Evolutionary conservation across 202 grass and related monocot genomes (phyloP).

Genomic region (Dendrocalamus latiflorus): DNA sequence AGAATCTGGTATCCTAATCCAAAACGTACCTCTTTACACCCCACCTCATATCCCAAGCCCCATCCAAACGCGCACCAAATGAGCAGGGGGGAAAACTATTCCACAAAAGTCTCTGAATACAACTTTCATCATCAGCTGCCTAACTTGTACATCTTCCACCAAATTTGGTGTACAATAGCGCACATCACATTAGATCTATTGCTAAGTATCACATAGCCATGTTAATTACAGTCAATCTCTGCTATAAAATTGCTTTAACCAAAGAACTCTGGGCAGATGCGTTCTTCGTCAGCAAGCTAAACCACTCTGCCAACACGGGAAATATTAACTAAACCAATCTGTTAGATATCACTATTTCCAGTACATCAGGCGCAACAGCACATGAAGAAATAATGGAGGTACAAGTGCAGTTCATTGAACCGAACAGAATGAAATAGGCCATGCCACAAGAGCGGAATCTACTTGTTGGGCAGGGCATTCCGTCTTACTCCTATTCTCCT

Average conservation of each 20-base stretch:
- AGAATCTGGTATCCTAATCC: no score
- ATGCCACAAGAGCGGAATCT: constrained; percentile 20
- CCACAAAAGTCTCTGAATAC: background rate
- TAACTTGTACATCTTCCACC: background rate
- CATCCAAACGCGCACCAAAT: no score
- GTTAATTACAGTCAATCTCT: background rate
- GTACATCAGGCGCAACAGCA: constrained; percentile 6
- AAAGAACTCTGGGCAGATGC: background rate
- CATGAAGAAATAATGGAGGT: background rate
- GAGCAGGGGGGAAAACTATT: background rate
- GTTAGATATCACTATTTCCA: constrained; percentile 5
- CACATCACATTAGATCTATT: background rate
- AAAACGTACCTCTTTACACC: no score
- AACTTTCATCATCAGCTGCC: background rate
- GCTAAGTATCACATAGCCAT: background rate
- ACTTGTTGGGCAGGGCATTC: background rate
- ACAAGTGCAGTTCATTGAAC: constrained; percentile 27
- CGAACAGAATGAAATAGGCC: constrained; percentile 24
- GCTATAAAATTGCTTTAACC: background rate
- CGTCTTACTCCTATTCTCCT: constrained; percentile 21
- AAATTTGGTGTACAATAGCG: background rate
- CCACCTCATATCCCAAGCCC: no score
- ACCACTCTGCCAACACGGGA: background rate
- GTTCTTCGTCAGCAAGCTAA: background rate
- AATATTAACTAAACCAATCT: background rate